Conservation (phyloP, 805 yeast genomes). For the Candida sanyiensis region DNA sequence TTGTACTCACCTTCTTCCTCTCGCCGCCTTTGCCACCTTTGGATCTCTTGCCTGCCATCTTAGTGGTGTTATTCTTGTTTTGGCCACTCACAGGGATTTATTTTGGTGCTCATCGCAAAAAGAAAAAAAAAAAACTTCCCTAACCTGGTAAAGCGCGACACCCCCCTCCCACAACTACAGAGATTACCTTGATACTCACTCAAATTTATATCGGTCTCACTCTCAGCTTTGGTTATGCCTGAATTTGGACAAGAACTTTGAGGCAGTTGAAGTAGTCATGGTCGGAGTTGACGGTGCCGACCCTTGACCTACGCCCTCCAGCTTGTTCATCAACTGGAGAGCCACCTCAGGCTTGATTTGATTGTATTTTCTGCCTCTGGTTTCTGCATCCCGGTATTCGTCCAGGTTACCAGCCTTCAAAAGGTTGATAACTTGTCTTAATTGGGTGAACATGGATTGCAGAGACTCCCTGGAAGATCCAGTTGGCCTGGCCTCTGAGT, state of each 20-base stretch:
- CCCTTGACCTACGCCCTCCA: conserved; percentile 18
- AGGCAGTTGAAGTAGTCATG: conserved; percentile 10
- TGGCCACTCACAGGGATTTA: too few species aligned
- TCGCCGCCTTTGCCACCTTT: conserved; percentile 5
- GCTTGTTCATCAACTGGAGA: conserved; percentile 48
- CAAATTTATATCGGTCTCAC: not conserved
- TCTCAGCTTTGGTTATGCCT: conserved; percentile 4
- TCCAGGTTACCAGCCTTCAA: conserved; percentile 59
- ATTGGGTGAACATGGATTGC: conserved; percentile 68
- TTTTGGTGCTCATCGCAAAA: not conserved
- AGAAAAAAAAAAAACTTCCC: not conserved
- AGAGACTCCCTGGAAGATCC: conserved; percentile 40
- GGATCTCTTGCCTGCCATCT: conserved; percentile 21
- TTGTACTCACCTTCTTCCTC: conserved; percentile 18
- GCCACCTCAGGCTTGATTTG: conserved; percentile 74
- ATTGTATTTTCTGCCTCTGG: conserved; percentile 62
- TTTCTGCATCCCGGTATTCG: conserved; percentile 51
- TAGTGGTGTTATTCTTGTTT: too few species aligned
- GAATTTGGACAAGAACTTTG: conserved; percentile 9
- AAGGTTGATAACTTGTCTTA: conserved; percentile 74
- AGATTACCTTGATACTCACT: not conserved
- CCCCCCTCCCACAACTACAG: too few species aligned
- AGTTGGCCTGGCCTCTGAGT: conserved; percentile 6
- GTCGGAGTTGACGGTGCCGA: conserved; percentile 2
- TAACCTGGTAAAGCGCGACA: too few species aligned